Conservation (phyloP, 2,329 filamentous ascomycete genomes). For the Thielaviopsis musarum region DNA sequence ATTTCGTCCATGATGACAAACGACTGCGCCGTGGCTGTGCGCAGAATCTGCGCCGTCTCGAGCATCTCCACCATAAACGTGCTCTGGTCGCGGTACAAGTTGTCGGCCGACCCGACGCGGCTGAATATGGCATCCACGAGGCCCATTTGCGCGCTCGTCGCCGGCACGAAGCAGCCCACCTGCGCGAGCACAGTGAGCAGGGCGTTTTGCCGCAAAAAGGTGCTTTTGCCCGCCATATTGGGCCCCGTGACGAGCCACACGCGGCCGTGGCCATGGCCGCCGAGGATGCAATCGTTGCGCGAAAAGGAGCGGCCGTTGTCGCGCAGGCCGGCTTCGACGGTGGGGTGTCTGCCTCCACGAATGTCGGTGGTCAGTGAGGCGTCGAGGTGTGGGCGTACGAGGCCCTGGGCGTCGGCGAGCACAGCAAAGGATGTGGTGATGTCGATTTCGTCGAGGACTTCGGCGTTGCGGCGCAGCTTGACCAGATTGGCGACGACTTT, state of each 20-base stretch:
- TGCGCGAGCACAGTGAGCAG: constrained; percentile 88
- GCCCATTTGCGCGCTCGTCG: constrained; percentile 68
- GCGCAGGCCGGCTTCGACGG: constrained; percentile 68
- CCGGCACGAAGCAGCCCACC: constrained; percentile 82
- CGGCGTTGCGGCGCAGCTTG: constrained; percentile 72
- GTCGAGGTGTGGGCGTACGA: constrained; percentile 59
- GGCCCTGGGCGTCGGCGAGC: constrained; percentile 56
- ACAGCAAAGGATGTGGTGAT: constrained; percentile 72
- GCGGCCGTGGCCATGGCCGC: constrained; percentile 33
- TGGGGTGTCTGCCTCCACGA: constrained; percentile 76
- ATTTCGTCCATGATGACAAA: constrained; percentile 99
- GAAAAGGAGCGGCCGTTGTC: constrained; percentile 70
- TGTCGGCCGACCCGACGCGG: constrained; percentile 84
- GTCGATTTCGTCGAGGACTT: constrained; percentile 86
- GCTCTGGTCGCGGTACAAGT: constrained; percentile 84
- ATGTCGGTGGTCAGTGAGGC: constrained; percentile 47
- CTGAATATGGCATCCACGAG: constrained; percentile 94
- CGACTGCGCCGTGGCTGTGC: constrained; percentile 62
- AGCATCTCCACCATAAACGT: constrained; percentile 99
- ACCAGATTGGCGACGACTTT: constrained; percentile 68
- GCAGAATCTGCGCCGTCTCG: constrained; percentile 81
- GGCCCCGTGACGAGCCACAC: constrained; percentile 59
- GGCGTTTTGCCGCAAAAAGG: constrained; percentile 88
- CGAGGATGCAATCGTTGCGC: constrained; percentile 70
- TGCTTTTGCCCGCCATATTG: constrained; percentile 98